Evolutionary conservation across 78 protist species (phyloP), one percentile per base, ranked within the genome.

Genomic region (Tieghemostelium lacteum): DNA sequence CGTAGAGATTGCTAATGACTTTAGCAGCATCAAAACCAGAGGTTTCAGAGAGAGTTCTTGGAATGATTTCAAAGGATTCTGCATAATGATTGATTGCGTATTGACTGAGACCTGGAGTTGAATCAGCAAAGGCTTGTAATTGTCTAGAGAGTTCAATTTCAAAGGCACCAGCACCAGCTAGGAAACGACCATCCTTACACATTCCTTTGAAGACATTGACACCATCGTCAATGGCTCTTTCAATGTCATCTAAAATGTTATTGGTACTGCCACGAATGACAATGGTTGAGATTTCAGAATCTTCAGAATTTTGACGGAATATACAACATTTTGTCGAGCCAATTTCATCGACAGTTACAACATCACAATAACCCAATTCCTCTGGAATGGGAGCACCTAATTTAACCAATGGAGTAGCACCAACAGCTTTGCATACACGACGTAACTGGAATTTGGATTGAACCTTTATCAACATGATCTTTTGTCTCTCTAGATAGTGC

Each of bases 141-240:
- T 28, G 58, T 3, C 86, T 40, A 16, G 99, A 95, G 4, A 96
- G 88, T 91, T 85, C 98, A 29, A 97, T 86, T 70, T 99, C 99
- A 22, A 75, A 36, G 20, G 99, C 99, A 61, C 99, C 99, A 34
- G 98, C 99, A 57, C 99, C 99, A 24, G 99, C 94, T 12, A 98
- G 72, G 57, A 97, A 88, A 24, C 98, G 74, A 39, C 87, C 92
- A 87, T 98, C 99, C 85, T 72, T 73, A n/a, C 73, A 62, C 61
- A 88, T 60, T 31, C 96, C 91, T 96, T 97, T 96, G 96, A 73
- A 93, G 17, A 77, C 94, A 80, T 97, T 97, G 73, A 99, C 97
- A 52, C 98, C 99, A 86, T 97, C 98, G 54, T 97, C 97, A 65
- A 99, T 75, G 37, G 99, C 99, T 28, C 99, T 94, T 95, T 97